Evolutionary conservation across 2,329 filamentous ascomycete species (phyloP).

Genomic region (Didymosphaeria variabile): DNA sequence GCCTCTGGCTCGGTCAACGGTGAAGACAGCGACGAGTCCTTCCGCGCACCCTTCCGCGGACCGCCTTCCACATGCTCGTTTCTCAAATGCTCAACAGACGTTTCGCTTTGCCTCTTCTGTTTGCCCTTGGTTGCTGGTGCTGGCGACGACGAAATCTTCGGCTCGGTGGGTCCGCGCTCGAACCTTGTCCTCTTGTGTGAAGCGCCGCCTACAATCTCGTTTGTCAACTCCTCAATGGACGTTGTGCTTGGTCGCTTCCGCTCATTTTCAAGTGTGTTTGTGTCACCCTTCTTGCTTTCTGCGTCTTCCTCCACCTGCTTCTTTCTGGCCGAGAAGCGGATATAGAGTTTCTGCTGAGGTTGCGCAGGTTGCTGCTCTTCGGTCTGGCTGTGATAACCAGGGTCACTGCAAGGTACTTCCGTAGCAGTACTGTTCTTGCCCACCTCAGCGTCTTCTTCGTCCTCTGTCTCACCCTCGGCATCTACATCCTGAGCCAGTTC

Average conservation of each 20-base stretch:
- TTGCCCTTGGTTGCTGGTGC: not conserved
- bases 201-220: not conserved
- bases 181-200: not conserved
- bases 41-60: not conserved
- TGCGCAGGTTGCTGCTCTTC: not conserved
- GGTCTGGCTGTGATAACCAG: not conserved
- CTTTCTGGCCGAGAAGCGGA: not conserved
- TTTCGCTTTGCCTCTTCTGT: not conserved
- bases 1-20: not conserved
- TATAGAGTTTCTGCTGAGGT: slow-evolving; percentile 2
- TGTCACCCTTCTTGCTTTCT: not conserved
- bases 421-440: too few relatives aligned
- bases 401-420: not conserved
- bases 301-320: not conserved
- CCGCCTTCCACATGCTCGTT: not conserved
- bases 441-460: not conserved
- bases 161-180: not conserved
- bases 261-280: not conserved
- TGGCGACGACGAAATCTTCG: not conserved
- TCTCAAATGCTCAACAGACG: not conserved
- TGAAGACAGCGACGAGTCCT: not conserved
- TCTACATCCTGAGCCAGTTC: not conserved
- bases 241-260: not conserved
- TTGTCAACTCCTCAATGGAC: not conserved
- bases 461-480: not conserved